Percentiles rank a stretch among this genome's conserved stretches.
These are phyloP conservation scores for Ceratobasidium theobromae DNA, from an alignment of 1,284 basidiomycete genomes.

Conservation along the genomic window DNA sequence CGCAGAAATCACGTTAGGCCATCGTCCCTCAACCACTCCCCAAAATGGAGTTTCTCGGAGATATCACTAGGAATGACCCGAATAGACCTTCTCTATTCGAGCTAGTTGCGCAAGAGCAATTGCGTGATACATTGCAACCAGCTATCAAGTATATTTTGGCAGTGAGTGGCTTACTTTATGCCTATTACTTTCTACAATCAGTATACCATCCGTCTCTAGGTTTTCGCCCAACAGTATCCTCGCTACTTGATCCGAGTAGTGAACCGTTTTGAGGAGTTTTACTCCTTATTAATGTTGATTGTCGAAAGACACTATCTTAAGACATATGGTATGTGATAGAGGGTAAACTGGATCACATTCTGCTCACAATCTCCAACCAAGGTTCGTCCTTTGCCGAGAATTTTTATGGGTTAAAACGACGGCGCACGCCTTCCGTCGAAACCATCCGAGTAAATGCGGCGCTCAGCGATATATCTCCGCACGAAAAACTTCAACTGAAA, in stretches of 20 bases:
- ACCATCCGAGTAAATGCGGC: conserved; percentile 65
- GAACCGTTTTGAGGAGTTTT: conserved; percentile 96
- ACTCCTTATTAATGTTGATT: conserved; percentile 82
- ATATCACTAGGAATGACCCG: conserved; percentile 62
- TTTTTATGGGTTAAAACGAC: conserved; percentile 86
- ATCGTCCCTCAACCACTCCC: neutral
- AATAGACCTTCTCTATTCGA: conserved; percentile 92
- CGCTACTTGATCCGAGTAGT: conserved; percentile 89
- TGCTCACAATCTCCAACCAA: conserved; percentile 41
- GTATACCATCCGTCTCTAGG: conserved; percentile 51
- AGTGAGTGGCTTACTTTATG: conserved; percentile 52
- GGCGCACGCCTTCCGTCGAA: conserved; percentile 69
- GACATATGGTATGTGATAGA: conserved; percentile 63
- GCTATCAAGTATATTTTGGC: conserved; percentile 94
- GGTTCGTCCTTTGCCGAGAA: conserved; percentile 90
- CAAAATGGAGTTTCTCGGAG: conserved; percentile 79
- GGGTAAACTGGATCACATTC: too few species aligned
- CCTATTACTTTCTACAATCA: neutral
- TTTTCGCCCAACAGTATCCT: conserved; percentile 94
- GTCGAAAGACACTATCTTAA: conserved; percentile 90
- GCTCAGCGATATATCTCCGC: conserved; percentile 61
- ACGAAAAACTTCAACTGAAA: conserved; percentile 60
- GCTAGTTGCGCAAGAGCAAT: conserved; percentile 92
- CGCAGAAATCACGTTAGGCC: neutral
- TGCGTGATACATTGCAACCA: conserved; percentile 89